phyloP scores from a whole-genome alignment of 2,329 filamentous ascomycete species.

The Fusarium proliferatum region DNA sequence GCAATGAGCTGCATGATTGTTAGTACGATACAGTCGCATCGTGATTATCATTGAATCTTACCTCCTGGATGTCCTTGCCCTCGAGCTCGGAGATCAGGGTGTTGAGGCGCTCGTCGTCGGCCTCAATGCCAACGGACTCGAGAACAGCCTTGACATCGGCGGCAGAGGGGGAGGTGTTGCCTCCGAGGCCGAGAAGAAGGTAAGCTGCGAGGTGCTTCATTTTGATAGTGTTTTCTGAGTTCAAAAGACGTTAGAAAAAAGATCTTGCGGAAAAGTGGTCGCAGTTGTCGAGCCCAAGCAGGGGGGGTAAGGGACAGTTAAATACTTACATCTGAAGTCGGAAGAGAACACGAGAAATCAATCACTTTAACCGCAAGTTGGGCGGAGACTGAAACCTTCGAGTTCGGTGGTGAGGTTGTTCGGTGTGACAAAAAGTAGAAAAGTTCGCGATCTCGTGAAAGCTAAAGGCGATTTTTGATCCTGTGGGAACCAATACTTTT shows the following conservation, averaged over 20 bases:
- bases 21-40: constrained; percentile 19
- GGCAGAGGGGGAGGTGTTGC: constrained; percentile 89
- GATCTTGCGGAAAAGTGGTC: constrained; percentile 19
- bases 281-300: constrained; percentile 3
- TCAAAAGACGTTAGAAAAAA: constrained; percentile 29
- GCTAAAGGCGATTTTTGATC: constrained; percentile 47
- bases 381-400: constrained; percentile 99
- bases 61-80: constrained; percentile 93
- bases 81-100: constrained; percentile 91
- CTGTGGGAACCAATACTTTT: constrained; percentile 48
- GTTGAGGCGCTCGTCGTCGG: constrained; percentile 85
- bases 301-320: background rate
- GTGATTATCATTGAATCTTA: constrained; percentile 57
- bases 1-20: constrained; percentile 78
- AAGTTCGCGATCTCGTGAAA: constrained; percentile 43
- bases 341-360: constrained; percentile 87
- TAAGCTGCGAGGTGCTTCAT: constrained; percentile 99
- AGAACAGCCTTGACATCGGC: constrained; percentile 89
- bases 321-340: constrained; percentile 51
- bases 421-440: constrained; percentile 47
- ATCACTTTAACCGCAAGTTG: constrained; percentile 99
- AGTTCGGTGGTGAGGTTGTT: constrained; percentile 69
- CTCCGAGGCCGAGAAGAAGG: constrained; percentile 94
- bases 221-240: constrained; percentile 65
- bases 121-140: constrained; percentile 93